These are phyloP conservation scores for Gymnopus androsaceus DNA, from an alignment of 1,284 basidiomycete genomes.

Conservation along the genomic window DNA sequence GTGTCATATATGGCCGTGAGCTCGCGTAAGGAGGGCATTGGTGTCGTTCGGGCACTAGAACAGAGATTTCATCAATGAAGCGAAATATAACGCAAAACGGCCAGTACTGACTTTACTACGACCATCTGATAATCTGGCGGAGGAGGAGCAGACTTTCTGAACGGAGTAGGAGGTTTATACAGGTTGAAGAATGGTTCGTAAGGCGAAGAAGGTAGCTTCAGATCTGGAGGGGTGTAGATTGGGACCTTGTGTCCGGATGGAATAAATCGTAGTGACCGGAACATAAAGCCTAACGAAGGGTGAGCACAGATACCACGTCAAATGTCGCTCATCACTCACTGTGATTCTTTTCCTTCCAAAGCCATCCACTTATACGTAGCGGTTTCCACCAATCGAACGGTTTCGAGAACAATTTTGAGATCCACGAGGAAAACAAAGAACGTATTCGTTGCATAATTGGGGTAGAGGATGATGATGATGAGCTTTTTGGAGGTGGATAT, in stretches of 20 bases:
- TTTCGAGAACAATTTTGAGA: conserved; percentile 30
- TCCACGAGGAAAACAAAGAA: conserved; percentile 31
- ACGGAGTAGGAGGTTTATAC: conserved; percentile 87
- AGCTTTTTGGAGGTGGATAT: conserved; percentile 16
- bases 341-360: conserved; percentile 48
- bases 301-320: not conserved
- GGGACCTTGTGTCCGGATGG: conserved; percentile 60
- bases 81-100: conserved; percentile 1
- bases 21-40: conserved; percentile 73
- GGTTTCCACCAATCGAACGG: conserved; percentile 65
- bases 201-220: conserved; percentile 44
- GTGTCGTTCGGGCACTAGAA: conserved; percentile 67
- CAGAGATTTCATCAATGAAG: not conserved
- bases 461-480: conserved; percentile 9
- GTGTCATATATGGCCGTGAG: conserved; percentile 62
- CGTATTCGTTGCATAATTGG: conserved; percentile 26
- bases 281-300: conserved; percentile 53
- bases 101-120: conserved; percentile 72
- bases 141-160: conserved; percentile 78
- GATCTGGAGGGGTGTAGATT: conserved; percentile 28
- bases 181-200: conserved; percentile 89
- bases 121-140: conserved; percentile 88
- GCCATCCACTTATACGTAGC: conserved; percentile 44
- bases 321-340: conserved; percentile 33
- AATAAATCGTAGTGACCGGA: conserved; percentile 74